A percentile compares a stretch with the other conserved stretches of the same genome.
Conservation (phyloP, 2,329 filamentous ascomycete species). For the Paraphoma sp. region DNA sequence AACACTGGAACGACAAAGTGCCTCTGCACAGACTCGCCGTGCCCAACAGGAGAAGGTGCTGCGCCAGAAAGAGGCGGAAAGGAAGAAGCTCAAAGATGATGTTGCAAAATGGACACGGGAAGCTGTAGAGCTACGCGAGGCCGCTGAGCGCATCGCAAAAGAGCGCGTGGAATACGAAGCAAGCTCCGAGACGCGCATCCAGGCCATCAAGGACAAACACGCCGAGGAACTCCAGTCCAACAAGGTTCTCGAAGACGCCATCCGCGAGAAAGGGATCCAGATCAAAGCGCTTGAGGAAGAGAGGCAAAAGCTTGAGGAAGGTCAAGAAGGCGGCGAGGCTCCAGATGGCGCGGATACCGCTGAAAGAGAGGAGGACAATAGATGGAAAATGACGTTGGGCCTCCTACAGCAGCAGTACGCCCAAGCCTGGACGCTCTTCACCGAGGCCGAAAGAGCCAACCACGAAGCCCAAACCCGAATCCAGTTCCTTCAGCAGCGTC, state of each 20-base stretch:
- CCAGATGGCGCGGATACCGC: slow-evolving; percentile 50
- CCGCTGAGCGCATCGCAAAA: slow-evolving; percentile 57
- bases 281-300: slow-evolving; percentile 78
- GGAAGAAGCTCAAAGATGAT: slow-evolving; percentile 73
- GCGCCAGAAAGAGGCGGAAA: slow-evolving; percentile 72
- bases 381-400: slow-evolving; percentile 63
- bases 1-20: slow-evolving; percentile 80
- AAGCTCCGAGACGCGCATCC: slow-evolving; percentile 49
- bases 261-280: slow-evolving; percentile 73
- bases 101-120: slow-evolving; percentile 72
- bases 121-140: slow-evolving; percentile 61
- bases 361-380: slow-evolving; percentile 56
- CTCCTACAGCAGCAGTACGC: slow-evolving; percentile 60
- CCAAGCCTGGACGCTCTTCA: slow-evolving; percentile 43
- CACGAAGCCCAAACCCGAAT: slow-evolving; percentile 52
- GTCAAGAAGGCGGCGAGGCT: slow-evolving; percentile 51
- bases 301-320: slow-evolving; percentile 60
- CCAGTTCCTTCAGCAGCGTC: slow-evolving; percentile 47
- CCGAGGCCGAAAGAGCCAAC: slow-evolving; percentile 46
- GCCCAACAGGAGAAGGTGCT: slow-evolving; percentile 77
- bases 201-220: slow-evolving; percentile 49
- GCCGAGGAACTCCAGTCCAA: slow-evolving; percentile 55
- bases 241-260: slow-evolving; percentile 72
- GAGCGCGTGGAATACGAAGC: slow-evolving; percentile 47
- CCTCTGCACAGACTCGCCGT: slow-evolving; percentile 78